Evolutionary conservation across 1,139 yeast genomes (phyloP).

Genomic region (Candida albicans): DNA sequence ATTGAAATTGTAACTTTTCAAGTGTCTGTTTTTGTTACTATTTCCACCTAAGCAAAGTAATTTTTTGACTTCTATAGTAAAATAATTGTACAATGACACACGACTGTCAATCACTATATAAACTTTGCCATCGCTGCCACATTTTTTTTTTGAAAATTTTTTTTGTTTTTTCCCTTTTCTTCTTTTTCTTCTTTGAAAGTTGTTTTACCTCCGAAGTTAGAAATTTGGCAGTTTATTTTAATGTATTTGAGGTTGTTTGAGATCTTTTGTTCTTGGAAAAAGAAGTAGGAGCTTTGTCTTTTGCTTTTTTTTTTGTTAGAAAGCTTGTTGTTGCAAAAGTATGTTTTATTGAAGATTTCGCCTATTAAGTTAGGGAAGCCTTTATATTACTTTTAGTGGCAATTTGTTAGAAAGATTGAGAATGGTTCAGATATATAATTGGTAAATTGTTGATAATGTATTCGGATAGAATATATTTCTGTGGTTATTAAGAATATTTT

Average conservation of each 20-base stretch:
- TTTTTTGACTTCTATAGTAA: too few relatives aligned
- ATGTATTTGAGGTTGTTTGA: conserved; percentile 15
- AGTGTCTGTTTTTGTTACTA: not conserved
- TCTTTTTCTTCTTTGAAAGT: conserved; percentile 33
- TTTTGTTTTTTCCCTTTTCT: conserved; percentile 10
- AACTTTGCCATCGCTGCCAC: not conserved
- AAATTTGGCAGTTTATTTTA: conserved; percentile 31
- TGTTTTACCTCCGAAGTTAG: conserved; percentile 34
- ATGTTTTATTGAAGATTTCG: conserved; percentile 24
- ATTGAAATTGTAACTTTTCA: not conserved
- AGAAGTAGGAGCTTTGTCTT: conserved; percentile 9
- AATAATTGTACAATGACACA: not conserved
- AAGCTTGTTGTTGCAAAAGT: conserved; percentile 16
- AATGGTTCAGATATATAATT: conserved; percentile 23
- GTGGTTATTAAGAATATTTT: conserved; percentile 53
- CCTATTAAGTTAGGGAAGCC: conserved; percentile 53
- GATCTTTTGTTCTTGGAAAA: conserved; percentile 8
- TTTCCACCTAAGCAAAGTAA: too few relatives aligned
- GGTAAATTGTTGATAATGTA: conserved; percentile 35
- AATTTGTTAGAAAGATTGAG: conserved; percentile 18
- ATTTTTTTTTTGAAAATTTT: conserved; percentile 7
- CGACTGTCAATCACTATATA: conserved; percentile 3
- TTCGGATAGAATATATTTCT: conserved; percentile 46
- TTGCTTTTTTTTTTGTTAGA: conserved; percentile 10
- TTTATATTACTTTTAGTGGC: conserved; percentile 8